These are phyloP conservation scores for Fusarium buxicola DNA, from an alignment of 2,329 filamentous ascomycete genomes.

Conservation along the genomic window DNA sequence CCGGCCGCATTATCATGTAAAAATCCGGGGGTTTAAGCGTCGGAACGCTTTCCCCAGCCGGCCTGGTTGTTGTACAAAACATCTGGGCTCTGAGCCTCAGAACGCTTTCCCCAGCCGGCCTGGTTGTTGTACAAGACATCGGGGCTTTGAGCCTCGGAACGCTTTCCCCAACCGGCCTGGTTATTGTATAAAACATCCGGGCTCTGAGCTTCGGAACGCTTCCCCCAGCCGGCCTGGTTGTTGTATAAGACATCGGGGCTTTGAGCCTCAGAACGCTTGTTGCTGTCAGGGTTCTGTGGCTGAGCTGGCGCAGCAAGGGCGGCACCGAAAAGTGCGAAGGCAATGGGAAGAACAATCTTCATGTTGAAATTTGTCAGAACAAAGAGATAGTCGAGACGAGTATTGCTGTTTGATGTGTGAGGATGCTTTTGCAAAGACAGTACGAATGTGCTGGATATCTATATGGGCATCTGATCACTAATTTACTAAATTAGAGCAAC, in stretches of 20 bases:
- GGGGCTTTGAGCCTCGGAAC: slow-evolving; percentile 5
- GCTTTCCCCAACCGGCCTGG: slow-evolving; percentile 5
- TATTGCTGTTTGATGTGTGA: background rate
- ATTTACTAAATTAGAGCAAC: background rate
- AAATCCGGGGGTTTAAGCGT: background rate
- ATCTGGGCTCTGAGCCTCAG: slow-evolving; percentile 1
- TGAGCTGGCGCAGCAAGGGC: slow-evolving; percentile 2
- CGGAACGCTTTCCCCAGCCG: background rate
- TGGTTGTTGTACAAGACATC: slow-evolving; percentile 12
- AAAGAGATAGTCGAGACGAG: background rate
- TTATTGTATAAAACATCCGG: slow-evolving; percentile 5
- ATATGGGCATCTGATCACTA: background rate
- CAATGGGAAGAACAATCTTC: slow-evolving; percentile 2
- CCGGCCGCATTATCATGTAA: background rate
- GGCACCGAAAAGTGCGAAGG: background rate
- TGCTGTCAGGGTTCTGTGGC: background rate
- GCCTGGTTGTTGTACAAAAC: background rate
- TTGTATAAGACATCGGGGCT: slow-evolving; percentile 14
- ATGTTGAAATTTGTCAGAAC: background rate
- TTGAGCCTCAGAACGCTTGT: slow-evolving; percentile 11
- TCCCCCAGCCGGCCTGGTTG: slow-evolving; percentile 9
- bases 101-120: slow-evolving; percentile 13
- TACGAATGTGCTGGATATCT: background rate
- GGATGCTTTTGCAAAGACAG: background rate
- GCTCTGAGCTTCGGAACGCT: slow-evolving; percentile 5